A percentile compares a stretch with the other conserved stretches of the same genome.
Evolutionary conservation across 208 protist species (phyloP).

Genomic region (Leishmania mexicana): DNA sequence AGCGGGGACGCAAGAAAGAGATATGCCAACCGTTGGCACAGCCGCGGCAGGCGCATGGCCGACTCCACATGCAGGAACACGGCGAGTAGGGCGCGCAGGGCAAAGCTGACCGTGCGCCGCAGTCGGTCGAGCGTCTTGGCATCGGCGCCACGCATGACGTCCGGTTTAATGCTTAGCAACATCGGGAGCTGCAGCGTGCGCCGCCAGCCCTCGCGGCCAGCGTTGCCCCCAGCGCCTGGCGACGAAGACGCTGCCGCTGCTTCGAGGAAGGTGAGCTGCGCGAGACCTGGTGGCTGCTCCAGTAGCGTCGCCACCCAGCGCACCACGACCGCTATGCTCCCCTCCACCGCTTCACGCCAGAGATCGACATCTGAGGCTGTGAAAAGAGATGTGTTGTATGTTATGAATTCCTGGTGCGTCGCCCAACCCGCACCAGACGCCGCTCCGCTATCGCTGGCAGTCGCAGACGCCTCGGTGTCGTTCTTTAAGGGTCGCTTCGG

Average conservation of each 20-base stretch:
- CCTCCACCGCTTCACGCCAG: slow-evolving; percentile 64
- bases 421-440: slow-evolving; percentile 23
- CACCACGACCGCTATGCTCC: slow-evolving; percentile 44
- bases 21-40: slow-evolving; percentile 43
- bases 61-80: slow-evolving; percentile 53
- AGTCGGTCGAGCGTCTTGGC: slow-evolving; percentile 42
- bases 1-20: slow-evolving; percentile 75
- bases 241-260: slow-evolving; percentile 19
- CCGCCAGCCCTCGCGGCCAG: slow-evolving; percentile 51
- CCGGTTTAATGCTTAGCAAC: slow-evolving; percentile 43
- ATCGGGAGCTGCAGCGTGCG: slow-evolving; percentile 72
- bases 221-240: neutral
- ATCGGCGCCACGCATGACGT: slow-evolving; percentile 32
- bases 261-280: slow-evolving; percentile 74
- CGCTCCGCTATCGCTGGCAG: neutral
- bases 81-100: slow-evolving; percentile 55
- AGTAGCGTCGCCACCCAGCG: slow-evolving; percentile 57
- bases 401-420: slow-evolving; percentile 53
- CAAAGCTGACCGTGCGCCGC: slow-evolving; percentile 49
- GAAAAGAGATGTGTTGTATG: slow-evolving; percentile 56
- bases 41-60: slow-evolving; percentile 53
- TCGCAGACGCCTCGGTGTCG: neutral
- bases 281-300: slow-evolving; percentile 61
- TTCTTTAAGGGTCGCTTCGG: slow-evolving; percentile 3
- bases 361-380: slow-evolving; percentile 44